Conservation (phyloP, 2,329 filamentous ascomycete species). For the Seiridium unicorne region DNA sequence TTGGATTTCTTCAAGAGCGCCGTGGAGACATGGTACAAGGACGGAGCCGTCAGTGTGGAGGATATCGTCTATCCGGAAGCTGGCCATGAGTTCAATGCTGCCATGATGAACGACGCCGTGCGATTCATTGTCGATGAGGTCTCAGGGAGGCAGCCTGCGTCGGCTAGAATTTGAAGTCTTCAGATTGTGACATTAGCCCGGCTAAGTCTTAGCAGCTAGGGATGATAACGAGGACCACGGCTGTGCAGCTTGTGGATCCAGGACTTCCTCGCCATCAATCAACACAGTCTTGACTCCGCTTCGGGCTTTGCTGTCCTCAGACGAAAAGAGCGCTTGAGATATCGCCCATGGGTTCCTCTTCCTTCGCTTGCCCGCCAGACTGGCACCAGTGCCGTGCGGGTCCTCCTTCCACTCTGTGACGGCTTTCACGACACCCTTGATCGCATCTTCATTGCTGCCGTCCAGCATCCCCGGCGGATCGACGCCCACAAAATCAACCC, state of each 20-base stretch:
- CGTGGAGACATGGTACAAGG: conserved; percentile 48
- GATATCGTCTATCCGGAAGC: conserved; percentile 67
- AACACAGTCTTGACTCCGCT: conserved; percentile 37
- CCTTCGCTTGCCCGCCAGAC: conserved; percentile 45
- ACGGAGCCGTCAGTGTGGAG: conserved; percentile 55
- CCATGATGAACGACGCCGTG: conserved; percentile 67
- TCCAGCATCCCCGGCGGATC: conserved; percentile 54
- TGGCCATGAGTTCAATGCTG: conserved; percentile 66
- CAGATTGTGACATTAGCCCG: background rate
- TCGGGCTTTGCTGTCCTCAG: conserved; percentile 26
- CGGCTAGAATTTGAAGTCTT: conserved; percentile 23
- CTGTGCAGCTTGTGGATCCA: conserved; percentile 35
- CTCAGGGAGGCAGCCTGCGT: conserved; percentile 21
- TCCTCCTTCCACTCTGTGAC: conserved; percentile 49
- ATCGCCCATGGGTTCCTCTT: conserved; percentile 48
- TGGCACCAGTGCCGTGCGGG: conserved; percentile 47
- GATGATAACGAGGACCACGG: conserved; percentile 34
- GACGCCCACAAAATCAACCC: conserved; percentile 57
- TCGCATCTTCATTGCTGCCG: conserved; percentile 35
- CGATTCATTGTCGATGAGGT: conserved; percentile 57
- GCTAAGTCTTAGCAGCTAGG: background rate
- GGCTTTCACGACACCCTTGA: conserved; percentile 40
- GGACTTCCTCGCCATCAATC: conserved; percentile 34
- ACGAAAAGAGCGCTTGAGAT: conserved; percentile 42
- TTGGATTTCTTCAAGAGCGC: conserved; percentile 59